Conservation (phyloP, 2,329 filamentous ascomycete genomes). For the Epichloe coenophiala region DNA sequence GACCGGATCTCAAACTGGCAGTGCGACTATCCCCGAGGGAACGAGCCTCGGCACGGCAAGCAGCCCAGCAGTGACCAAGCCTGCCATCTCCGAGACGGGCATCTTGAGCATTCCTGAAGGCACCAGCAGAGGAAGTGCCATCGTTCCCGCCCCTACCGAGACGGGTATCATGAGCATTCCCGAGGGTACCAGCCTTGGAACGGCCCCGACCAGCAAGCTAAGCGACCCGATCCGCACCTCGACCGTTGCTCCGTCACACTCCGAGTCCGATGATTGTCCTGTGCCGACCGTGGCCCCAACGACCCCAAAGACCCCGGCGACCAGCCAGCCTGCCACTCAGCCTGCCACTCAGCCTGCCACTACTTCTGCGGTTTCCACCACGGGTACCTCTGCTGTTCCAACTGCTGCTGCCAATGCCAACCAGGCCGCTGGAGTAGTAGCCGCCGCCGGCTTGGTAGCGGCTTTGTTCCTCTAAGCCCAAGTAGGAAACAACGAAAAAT, state of each 20-base stretch:
- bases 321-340: no score
- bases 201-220: constrained; percentile 17
- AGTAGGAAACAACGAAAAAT: neutral
- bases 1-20: neutral
- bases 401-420: constrained; percentile 18
- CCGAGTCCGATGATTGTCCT: neutral
- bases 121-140: neutral
- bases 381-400: constrained; percentile 8
- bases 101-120: constrained; percentile 7
- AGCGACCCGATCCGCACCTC: constrained; percentile 2
- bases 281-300: neutral
- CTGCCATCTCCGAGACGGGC: neutral
- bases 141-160: neutral
- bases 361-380: neutral
- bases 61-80: neutral
- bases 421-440: constrained; percentile 21
- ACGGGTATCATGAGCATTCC: constrained; percentile 8
- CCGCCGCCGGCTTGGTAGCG: constrained; percentile 24
- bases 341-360: constrained; percentile 6
- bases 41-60: neutral
- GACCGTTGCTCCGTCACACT: neutral
- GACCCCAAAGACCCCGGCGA: constrained; percentile 3
- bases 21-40: neutral
- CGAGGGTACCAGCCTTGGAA: constrained; percentile 51
- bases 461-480: constrained; percentile 27